Evolutionary conservation across 2,329 filamentous ascomycete species (phyloP).

Genomic region (Tolypocladium paradoxum): DNA sequence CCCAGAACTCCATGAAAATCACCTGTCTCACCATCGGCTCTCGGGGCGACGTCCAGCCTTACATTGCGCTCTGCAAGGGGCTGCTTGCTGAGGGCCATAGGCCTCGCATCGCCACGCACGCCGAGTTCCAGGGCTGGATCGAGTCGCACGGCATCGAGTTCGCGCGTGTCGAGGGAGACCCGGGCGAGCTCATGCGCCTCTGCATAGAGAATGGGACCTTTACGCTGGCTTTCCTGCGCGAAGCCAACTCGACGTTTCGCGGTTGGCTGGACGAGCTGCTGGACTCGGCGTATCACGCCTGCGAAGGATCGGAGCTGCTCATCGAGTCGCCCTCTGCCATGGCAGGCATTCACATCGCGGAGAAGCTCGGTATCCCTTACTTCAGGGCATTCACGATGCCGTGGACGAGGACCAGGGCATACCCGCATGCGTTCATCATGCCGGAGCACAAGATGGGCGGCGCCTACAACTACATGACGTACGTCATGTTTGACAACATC

Average conservation of each 20-base stretch:
- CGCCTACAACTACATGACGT: slow-evolving; percentile 88
- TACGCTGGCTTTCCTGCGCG: slow-evolving; percentile 78
- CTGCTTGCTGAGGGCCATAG: slow-evolving; percentile 79
- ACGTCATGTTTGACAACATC: slow-evolving; percentile 91
- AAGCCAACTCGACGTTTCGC: slow-evolving; percentile 79
- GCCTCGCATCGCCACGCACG: slow-evolving; percentile 80
- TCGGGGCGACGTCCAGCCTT: slow-evolving; percentile 91
- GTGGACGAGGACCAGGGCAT: slow-evolving; percentile 90
- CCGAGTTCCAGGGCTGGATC: slow-evolving; percentile 82
- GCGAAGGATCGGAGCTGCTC: slow-evolving; percentile 76
- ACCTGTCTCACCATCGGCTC: slow-evolving; percentile 96
- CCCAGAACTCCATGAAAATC: slow-evolving; percentile 64
- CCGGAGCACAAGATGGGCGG: slow-evolving; percentile 91
- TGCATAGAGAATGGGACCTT: slow-evolving; percentile 98
- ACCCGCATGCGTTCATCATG: slow-evolving; percentile 92
- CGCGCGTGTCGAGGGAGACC: slow-evolving; percentile 77
- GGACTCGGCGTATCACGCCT: slow-evolving; percentile 69
- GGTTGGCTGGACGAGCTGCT: slow-evolving; percentile 92
- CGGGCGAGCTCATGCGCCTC: slow-evolving; percentile 86
- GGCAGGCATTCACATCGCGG: slow-evolving; percentile 95
- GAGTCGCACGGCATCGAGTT: slow-evolving; percentile 92
- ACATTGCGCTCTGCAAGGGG: slow-evolving; percentile 91
- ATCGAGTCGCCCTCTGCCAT: slow-evolving; percentile 96
- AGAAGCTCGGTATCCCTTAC: slow-evolving; percentile 85
- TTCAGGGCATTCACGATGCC: slow-evolving; percentile 98